Conservation (phyloP, 1,139 yeast genomes). For the Sporopachydermia cereana region DNA sequence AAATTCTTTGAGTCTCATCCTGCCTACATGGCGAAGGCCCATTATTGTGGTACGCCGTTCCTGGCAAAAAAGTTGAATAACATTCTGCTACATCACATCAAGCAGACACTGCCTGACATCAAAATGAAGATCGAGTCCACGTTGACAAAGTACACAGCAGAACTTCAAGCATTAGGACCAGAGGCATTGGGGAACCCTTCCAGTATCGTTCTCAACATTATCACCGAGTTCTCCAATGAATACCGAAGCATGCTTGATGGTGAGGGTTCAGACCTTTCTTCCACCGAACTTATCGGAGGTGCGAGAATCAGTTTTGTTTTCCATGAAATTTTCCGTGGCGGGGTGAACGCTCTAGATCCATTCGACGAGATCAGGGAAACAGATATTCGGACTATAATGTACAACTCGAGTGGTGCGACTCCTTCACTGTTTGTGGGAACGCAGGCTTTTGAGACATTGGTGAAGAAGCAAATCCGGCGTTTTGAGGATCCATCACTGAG, state of each 20-base stretch:
- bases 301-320: constrained; percentile 80
- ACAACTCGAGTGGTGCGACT: constrained; percentile 92
- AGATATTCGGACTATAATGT: constrained; percentile 70
- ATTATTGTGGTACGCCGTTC: constrained; percentile 72
- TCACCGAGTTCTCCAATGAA: constrained; percentile 87
- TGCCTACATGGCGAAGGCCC: constrained; percentile 66
- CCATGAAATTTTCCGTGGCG: constrained; percentile 76
- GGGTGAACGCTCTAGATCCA: constrained; percentile 69
- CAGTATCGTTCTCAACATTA: constrained; percentile 79
- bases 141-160: constrained; percentile 77
- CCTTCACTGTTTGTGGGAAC: constrained; percentile 98
- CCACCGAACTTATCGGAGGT: constrained; percentile 75
- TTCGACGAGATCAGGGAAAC: constrained; percentile 76
- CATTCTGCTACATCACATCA: constrained; percentile 70
- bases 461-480: constrained; percentile 86
- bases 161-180: constrained; percentile 69
- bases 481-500: constrained; percentile 90
- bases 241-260: constrained; percentile 89
- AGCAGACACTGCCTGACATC: constrained; percentile 88
- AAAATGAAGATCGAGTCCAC: constrained; percentile 77
- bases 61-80: constrained; percentile 75
- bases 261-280: constrained; percentile 78
- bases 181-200: constrained; percentile 81
- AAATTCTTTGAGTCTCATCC: constrained; percentile 53
- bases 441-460: constrained; percentile 92